phyloP scores from a whole-genome alignment of 192 early-diverging fungal species.

The Coemansia sp. region DNA sequence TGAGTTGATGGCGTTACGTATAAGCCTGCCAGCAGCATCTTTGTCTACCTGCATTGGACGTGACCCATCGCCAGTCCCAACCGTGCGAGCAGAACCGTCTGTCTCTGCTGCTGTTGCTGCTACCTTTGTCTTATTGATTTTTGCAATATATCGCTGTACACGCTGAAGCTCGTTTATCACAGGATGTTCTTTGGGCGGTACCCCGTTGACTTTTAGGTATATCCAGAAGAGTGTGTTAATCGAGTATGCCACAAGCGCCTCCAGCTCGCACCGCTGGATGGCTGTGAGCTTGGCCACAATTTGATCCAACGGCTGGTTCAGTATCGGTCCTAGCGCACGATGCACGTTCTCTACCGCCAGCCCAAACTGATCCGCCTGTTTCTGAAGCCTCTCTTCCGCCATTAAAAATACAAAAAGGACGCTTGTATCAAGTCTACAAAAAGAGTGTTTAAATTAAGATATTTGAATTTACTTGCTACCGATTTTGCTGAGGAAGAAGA shows the following conservation, averaged over 20 bases:
- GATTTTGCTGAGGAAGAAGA: too few species aligned
- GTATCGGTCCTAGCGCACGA: constrained; percentile 31
- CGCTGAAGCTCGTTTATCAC: constrained; percentile 60
- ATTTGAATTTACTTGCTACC: too few species aligned
- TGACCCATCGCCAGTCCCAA: constrained; percentile 15
- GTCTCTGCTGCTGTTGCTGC: constrained; percentile 2
- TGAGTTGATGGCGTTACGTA: constrained; percentile 42
- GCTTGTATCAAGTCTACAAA: too few species aligned
- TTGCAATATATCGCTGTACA: constrained; percentile 42
- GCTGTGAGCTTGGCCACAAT: constrained; percentile 50
- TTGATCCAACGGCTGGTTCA: constrained; percentile 46
- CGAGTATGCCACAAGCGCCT: constrained; percentile 58
- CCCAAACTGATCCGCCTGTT: constrained; percentile 39
- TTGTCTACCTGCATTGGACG: constrained; percentile 52
- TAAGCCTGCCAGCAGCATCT: constrained; percentile 56
- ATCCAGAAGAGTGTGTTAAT: constrained; percentile 61
- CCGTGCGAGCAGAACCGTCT: background rate
- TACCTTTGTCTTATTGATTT: constrained; percentile 55
- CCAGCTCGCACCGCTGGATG: constrained; percentile 59
- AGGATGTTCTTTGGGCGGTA: constrained; percentile 55
- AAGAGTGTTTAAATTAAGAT: too few species aligned
- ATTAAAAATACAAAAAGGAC: constrained; percentile 14
- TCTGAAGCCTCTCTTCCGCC: constrained; percentile 29
- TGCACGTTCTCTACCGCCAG: constrained; percentile 33
- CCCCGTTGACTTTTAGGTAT: constrained; percentile 59